These are phyloP conservation scores for Irineochytrium annulatum DNA, from an alignment of 192 early-diverging fungal species.

Conservation along the genomic window DNA sequence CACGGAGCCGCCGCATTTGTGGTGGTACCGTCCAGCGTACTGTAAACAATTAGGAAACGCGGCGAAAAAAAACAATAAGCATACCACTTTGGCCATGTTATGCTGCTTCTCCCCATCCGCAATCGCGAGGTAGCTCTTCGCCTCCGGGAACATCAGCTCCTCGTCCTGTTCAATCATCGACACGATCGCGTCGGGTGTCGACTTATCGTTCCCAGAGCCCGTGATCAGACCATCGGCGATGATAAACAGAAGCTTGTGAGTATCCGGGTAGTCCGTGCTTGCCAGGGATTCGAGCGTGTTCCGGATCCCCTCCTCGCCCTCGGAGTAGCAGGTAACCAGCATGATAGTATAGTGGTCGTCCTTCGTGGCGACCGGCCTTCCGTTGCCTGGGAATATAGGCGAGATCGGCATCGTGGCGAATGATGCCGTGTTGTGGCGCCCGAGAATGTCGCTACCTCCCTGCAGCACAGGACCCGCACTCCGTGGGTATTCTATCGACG, in stretches of 20 bases:
- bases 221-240: conserved; percentile 89
- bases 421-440: no score
- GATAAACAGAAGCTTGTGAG: conserved; percentile 83
- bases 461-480: conserved; percentile 35
- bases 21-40: conserved; percentile 17
- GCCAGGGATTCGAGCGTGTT: conserved; percentile 87
- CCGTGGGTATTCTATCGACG: no score
- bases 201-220: conserved; percentile 73
- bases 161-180: conserved; percentile 53
- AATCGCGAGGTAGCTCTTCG: conserved; percentile 67
- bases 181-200: conserved; percentile 81
- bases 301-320: conserved; percentile 53
- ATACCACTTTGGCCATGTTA: conserved; percentile 76
- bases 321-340: conserved; percentile 93
- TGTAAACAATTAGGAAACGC: not conserved
- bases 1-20: conserved; percentile 20
- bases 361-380: not conserved
- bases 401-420: no score
- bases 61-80: not conserved
- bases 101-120: conserved; percentile 82
- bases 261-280: conserved; percentile 76
- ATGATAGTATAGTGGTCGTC: conserved; percentile 48
- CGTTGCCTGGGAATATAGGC: not conserved
- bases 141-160: conserved; percentile 12
- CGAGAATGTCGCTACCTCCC: no score